Evolutionary conservation across 164 flowering plant species (phyloP).

Genomic region (Magnolia changhungtana): DNA sequence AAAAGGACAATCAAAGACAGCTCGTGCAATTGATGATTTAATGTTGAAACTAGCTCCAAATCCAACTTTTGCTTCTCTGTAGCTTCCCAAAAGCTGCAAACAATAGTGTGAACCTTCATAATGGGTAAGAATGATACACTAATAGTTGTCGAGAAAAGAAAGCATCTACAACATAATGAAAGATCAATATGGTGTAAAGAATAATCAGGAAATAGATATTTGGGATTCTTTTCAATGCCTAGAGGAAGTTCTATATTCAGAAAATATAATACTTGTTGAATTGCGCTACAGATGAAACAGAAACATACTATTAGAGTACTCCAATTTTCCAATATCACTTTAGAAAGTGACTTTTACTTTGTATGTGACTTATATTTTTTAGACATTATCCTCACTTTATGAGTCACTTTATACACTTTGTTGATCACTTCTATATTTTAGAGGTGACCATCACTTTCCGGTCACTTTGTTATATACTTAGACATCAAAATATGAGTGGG

Average conservation of each 20-base stretch:
- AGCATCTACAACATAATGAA: neutral
- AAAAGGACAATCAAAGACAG: constrained; percentile 83
- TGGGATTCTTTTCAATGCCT: neutral
- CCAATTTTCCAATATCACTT: too few species aligned
- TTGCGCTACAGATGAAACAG: too few species aligned
- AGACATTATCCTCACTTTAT: too few species aligned
- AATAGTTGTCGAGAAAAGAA: neutral
- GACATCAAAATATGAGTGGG: neutral
- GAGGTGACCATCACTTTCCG: neutral
- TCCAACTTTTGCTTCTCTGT: constrained; percentile 72
- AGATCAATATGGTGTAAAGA: neutral
- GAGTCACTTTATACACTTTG: too few species aligned
- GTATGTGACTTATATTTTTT: too few species aligned
- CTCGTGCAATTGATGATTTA: constrained; percentile 57
- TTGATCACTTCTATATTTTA: too few species aligned
- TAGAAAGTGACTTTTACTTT: too few species aligned
- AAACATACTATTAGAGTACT: too few species aligned
- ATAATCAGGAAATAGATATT: neutral
- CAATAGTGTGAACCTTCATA: constrained; percentile 13
- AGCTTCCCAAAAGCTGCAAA: constrained; percentile 58
- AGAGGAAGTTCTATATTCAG: too few species aligned
- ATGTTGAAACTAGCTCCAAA: constrained; percentile 70
- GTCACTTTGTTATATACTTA: neutral
- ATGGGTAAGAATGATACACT: neutral
- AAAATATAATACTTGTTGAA: too few species aligned